A percentile compares a stretch with the other conserved stretches of the same genome.
These are phyloP conservation scores for Emydomyces testavorans DNA, from an alignment of 2,329 filamentous ascomycete genomes.

Conservation along the genomic window DNA sequence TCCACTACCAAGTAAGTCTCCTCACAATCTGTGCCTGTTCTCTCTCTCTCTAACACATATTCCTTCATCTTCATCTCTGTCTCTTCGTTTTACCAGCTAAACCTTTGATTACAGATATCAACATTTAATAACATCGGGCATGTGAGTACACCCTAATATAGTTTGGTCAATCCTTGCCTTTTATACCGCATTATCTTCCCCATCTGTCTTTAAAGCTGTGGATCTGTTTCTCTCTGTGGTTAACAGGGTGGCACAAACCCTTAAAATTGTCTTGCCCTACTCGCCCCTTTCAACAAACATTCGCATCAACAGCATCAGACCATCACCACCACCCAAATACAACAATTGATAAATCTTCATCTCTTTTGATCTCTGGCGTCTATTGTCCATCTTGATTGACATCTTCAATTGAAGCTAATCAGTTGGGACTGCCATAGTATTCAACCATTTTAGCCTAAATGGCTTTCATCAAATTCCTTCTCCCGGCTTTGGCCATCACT, in stretches of 20 bases:
- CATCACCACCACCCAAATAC: neutral
- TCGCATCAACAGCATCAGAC: neutral
- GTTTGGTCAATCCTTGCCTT: constrained; percentile 3
- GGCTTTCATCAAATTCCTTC: constrained; percentile 44
- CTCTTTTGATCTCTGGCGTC: neutral
- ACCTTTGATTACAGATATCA: constrained; percentile 3
- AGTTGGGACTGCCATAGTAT: neutral
- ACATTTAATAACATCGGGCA: neutral
- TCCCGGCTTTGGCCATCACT: constrained; percentile 46
- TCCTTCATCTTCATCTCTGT: constrained; percentile 3
- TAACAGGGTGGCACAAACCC: neutral
- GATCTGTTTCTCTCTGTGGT: neutral
- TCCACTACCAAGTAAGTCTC: neutral
- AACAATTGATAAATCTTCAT: neutral
- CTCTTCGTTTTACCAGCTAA: constrained; percentile 8
- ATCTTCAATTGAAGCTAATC: neutral
- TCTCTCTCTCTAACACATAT: neutral
- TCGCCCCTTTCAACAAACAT: neutral
- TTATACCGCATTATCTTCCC: neutral
- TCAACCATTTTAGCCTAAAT: constrained; percentile 28
- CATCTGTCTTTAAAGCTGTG: neutral
- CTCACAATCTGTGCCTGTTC: neutral
- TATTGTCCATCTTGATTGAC: too few species aligned
- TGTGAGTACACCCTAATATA: neutral
- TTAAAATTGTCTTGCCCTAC: neutral